Percentiles rank a stretch among this genome's conserved stretches.
Conservation (phyloP, 208 protist genomes). For the Crithidia thermophila region DNA sequence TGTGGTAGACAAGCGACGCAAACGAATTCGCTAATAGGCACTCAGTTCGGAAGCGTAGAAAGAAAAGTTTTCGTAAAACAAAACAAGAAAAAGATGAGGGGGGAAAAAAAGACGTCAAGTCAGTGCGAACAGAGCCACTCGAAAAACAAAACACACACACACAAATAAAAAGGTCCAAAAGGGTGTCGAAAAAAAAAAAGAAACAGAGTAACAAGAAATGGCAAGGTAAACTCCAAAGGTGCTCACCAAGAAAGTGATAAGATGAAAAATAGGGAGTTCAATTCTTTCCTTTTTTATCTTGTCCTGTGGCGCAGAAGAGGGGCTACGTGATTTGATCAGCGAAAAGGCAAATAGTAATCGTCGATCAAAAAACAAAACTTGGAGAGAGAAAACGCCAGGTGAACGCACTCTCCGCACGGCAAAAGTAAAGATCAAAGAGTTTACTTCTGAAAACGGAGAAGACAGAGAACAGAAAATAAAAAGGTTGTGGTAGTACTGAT, state of each 20-base stretch:
- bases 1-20: too few relatives aligned
- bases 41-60: too few relatives aligned
- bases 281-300: not conserved
- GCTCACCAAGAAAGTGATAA: not conserved
- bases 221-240: not conserved
- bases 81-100: not conserved
- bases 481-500: constrained; percentile 3
- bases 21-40: too few relatives aligned
- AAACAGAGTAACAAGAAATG: not conserved
- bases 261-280: not conserved
- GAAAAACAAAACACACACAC: too few relatives aligned
- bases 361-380: not conserved
- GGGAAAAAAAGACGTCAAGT: not conserved
- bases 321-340: too few relatives aligned
- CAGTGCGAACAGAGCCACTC: not conserved
- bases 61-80: not conserved
- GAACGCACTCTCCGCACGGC: too few relatives aligned
- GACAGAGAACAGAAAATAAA: constrained; percentile 1
- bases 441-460: not conserved
- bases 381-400: not conserved
- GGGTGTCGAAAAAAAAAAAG: not conserved
- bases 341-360: too few relatives aligned
- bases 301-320: too few relatives aligned
- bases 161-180: not conserved
- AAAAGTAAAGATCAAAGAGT: too few relatives aligned